These are phyloP conservation scores for Pestalotiopsis sp. DNA, from an alignment of 2,329 filamentous ascomycete species.

Conservation along the genomic window DNA sequence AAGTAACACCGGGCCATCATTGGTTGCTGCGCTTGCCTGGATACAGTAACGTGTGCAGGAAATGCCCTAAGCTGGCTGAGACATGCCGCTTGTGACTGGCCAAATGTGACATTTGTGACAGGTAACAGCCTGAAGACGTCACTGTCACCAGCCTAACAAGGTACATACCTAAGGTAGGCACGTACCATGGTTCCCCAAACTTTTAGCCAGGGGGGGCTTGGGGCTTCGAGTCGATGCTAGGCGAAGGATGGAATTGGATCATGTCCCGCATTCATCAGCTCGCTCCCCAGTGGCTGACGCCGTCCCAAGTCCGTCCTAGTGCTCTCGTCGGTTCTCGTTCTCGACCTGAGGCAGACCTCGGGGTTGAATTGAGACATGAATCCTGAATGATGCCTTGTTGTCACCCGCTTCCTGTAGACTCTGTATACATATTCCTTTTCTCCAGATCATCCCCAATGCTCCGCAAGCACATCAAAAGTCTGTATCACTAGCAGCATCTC, in stretches of 20 bases:
- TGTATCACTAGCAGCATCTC: background rate
- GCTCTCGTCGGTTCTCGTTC: background rate
- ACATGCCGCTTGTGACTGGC: background rate
- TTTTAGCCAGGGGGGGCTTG: background rate
- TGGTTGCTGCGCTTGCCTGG: background rate
- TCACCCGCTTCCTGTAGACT: background rate
- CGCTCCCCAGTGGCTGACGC: background rate
- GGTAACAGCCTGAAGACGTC: background rate
- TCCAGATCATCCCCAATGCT: background rate
- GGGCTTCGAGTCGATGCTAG: background rate
- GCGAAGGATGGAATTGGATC: slow-evolving; percentile 5
- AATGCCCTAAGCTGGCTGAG: background rate
- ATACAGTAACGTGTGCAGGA: background rate
- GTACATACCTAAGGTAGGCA: background rate
- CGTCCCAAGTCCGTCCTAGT: background rate
- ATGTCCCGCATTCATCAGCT: slow-evolving; percentile 11
- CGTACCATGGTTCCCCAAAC: background rate
- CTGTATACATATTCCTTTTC: background rate
- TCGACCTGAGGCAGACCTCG: slow-evolving; percentile 7
- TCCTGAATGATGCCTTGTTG: slow-evolving; percentile 4
- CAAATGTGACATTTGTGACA: background rate
- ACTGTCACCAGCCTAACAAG: background rate
- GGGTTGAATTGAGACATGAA: slow-evolving; percentile 9
- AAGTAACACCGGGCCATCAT: slow-evolving; percentile 3
- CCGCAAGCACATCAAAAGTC: background rate